phyloP scores from a whole-genome alignment of 2,329 filamentous ascomycete species.

The Didymella segeticola region DNA sequence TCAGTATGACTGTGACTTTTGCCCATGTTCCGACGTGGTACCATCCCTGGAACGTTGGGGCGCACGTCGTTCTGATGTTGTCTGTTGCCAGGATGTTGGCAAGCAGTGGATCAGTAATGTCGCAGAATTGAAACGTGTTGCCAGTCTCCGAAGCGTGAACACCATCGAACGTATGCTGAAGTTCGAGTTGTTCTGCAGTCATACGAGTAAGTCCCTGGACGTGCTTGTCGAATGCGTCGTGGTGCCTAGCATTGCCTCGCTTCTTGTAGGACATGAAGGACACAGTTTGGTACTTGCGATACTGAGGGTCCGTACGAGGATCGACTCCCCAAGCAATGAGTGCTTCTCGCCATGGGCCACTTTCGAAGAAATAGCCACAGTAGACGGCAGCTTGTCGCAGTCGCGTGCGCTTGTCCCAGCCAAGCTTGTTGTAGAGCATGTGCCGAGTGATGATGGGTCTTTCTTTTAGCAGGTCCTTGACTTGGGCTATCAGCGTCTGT shows the following conservation, averaged over 20 bases:
- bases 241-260: constrained; percentile 33
- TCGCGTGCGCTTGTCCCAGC: constrained; percentile 58
- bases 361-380: constrained; percentile 89
- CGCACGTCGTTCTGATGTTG: constrained; percentile 55
- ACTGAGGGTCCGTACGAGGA: constrained; percentile 77
- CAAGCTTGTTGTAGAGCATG: constrained; percentile 76
- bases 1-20: constrained; percentile 87
- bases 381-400: constrained; percentile 82
- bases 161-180: constrained; percentile 81
- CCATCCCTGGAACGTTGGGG: constrained; percentile 72
- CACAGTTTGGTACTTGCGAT: constrained; percentile 85
- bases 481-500: constrained; percentile 67
- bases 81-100: constrained; percentile 69
- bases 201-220: constrained; percentile 32
- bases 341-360: constrained; percentile 89
- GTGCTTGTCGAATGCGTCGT: constrained; percentile 35
- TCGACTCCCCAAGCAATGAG: constrained; percentile 87
- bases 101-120: constrained; percentile 83
- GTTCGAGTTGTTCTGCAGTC: constrained; percentile 32
- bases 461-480: constrained; percentile 71
- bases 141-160: constrained; percentile 76
- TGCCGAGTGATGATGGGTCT: constrained; percentile 88
- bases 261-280: constrained; percentile 46
- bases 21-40: constrained; percentile 81
- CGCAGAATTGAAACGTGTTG: constrained; percentile 93